These are phyloP conservation scores for Raddia distichophylla DNA, from an alignment of 176 grass and related monocot genomes.

Conservation along the genomic window DNA sequence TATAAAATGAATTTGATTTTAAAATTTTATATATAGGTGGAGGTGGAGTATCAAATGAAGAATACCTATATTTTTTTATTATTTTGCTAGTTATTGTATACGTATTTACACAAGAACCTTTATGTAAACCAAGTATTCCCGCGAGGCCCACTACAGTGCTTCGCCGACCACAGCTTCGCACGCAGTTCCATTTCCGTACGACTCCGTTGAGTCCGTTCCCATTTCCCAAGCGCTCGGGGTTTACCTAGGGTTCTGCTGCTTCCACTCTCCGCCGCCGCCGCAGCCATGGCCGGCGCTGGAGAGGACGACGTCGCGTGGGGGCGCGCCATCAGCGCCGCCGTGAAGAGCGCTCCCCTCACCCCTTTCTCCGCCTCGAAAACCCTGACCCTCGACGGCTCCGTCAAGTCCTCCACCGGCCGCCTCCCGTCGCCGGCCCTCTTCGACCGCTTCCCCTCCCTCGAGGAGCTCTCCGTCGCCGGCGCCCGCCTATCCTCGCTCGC, in stretches of 20 bases:
- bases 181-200: no score
- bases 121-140: no score
- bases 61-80: no score
- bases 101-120: no score
- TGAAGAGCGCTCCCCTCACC: constrained; percentile 23
- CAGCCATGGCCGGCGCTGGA: constrained; percentile 32
- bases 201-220: no score
- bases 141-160: no score
- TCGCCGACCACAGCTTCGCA: no score
- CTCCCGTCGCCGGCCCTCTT: constrained; percentile 58
- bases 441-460: constrained; percentile 45
- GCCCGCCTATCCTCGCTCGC: constrained; percentile 56
- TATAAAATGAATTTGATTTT: no score
- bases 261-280: background rate
- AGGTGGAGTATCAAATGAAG: no score
- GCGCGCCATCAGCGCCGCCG: constrained; percentile 49
- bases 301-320: constrained; percentile 59
- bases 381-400: constrained; percentile 65
- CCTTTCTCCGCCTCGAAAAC: constrained; percentile 40
- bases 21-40: no score
- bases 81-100: no score
- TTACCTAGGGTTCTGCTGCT: constrained; percentile 50
- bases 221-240: constrained; percentile 31
- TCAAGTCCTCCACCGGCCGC: constrained; percentile 59
- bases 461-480: constrained; percentile 62